Evolutionary conservation across 2,329 filamentous ascomycete genomes (phyloP).

Genomic region (Paecilomyces fulvus): DNA sequence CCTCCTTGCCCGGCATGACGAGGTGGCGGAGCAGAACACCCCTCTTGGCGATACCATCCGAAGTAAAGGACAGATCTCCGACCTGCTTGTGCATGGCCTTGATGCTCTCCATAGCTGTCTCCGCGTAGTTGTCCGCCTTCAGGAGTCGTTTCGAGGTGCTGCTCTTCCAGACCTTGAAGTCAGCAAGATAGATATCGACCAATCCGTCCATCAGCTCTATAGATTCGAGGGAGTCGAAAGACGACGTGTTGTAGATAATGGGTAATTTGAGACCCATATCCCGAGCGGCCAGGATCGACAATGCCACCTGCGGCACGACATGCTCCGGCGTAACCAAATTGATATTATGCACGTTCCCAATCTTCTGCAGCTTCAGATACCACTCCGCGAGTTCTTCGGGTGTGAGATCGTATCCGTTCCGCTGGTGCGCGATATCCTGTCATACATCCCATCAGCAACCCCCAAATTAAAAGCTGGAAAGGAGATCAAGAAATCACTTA

Average conservation of each 20-base stretch:
- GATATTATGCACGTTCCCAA: constrained; percentile 81
- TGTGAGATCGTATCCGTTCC: constrained; percentile 70
- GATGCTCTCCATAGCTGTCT: constrained; percentile 66
- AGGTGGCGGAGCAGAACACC: constrained; percentile 70
- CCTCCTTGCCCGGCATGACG: constrained; percentile 74
- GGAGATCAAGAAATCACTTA: constrained; percentile 8
- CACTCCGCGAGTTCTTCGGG: constrained; percentile 72
- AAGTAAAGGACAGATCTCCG: constrained; percentile 72
- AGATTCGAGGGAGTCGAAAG: constrained; percentile 67
- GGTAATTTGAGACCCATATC: constrained; percentile 62
- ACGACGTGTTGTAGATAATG: constrained; percentile 77
- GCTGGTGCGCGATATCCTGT: constrained; percentile 66
- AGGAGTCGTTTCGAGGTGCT: constrained; percentile 60
- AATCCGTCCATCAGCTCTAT: constrained; percentile 67
- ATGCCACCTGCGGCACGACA: constrained; percentile 71
- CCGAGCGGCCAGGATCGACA: constrained; percentile 65
- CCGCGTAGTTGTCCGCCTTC: constrained; percentile 69
- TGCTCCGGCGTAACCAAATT: constrained; percentile 83
- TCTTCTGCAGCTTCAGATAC: constrained; percentile 73
- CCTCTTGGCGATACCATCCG: constrained; percentile 70
- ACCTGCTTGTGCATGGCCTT: constrained; percentile 74
- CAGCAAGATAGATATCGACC: constrained; percentile 78
- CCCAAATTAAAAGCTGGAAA: not conserved
- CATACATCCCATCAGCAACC: not conserved
- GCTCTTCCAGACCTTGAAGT: constrained; percentile 74